phyloP scores from a whole-genome alignment of 176 grass and related monocot species.

The Aegilops speltoides region DNA sequence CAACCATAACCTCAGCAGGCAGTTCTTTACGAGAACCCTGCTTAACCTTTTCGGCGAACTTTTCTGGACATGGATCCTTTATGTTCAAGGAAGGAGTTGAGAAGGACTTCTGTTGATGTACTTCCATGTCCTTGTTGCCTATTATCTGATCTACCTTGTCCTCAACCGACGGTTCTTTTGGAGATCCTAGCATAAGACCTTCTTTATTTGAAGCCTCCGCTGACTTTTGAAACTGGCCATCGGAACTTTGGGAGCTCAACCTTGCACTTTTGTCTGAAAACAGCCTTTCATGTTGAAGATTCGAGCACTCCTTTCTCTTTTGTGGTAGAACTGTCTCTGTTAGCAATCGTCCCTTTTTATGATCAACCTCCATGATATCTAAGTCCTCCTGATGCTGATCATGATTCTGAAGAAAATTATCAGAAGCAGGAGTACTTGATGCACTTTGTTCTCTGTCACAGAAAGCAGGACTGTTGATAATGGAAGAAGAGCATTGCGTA shows the following conservation, averaged over 20 bases:
- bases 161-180: background rate
- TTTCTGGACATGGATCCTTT: background rate
- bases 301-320: constrained; percentile 35
- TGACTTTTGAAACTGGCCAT: background rate
- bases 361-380: constrained; percentile 1
- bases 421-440: constrained; percentile 19
- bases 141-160: background rate
- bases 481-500: background rate
- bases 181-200: constrained; percentile 5
- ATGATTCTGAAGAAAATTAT: constrained; percentile 23
- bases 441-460: constrained; percentile 19
- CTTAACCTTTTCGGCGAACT: background rate
- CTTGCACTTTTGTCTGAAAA: constrained; percentile 24
- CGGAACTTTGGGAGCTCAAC: background rate
- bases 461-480: background rate
- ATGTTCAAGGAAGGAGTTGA: constrained; percentile 5
- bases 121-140: constrained; percentile 2
- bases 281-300: background rate
- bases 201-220: background rate
- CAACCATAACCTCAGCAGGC: background rate
- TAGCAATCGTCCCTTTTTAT: background rate
- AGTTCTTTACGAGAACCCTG: constrained; percentile 1
- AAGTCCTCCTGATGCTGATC: background rate
- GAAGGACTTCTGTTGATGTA: constrained; percentile 11
- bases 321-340: background rate